Evolutionary conservation across 2,329 filamentous ascomycete genomes (phyloP), one percentile per base, ranked within the genome.

Genomic region (Alternaria sp.): DNA sequence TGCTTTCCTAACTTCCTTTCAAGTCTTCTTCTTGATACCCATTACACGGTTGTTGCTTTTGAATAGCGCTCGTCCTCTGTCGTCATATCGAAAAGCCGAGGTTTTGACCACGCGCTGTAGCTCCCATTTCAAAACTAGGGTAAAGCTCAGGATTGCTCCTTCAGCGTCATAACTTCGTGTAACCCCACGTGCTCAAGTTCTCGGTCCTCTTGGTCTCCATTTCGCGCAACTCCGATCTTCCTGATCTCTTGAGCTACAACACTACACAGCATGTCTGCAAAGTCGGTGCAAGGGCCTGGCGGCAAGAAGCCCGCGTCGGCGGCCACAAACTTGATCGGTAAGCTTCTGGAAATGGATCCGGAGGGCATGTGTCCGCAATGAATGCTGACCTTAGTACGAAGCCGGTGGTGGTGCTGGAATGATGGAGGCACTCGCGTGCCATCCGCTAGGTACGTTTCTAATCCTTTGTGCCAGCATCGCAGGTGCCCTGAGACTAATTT

Each of bases 341-440:
- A 73, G 86, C 75, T 68, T 38, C 20, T 26, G 9, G 8, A 20
- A 7, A 12, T 47, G 56, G 53, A 44, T 22, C 58, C n/a, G 38
- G 22, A 44, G 22, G 14, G 54, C 30, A 22, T 18, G 18, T 22
- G 26, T 16, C 28, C 24, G 39, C 24, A 26, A 34, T 38, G 51
- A 42, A 44, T 53, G 43, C 64, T 75, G 52, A 72, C 63, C 44
- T 53, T 24, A 16, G 48, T n/a, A 41, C 39, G 71, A 71, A 96
- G 95, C 95, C 78, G 95, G 95, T 78, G 95, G 95, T 78, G 93
- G 93, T 81, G 95, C 95, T 71, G 95, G 95, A 76, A 97, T 98
- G 94, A 98, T 98, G 94, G 95, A 99, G 82, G 95, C 95, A 49
- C 89, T 99, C 64, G 93, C 85, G 54, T 99, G 95, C 81, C 95